These are phyloP conservation scores for Allium cepa DNA, from an alignment of 106 monocot genomes.

Conservation along the genomic window DNA sequence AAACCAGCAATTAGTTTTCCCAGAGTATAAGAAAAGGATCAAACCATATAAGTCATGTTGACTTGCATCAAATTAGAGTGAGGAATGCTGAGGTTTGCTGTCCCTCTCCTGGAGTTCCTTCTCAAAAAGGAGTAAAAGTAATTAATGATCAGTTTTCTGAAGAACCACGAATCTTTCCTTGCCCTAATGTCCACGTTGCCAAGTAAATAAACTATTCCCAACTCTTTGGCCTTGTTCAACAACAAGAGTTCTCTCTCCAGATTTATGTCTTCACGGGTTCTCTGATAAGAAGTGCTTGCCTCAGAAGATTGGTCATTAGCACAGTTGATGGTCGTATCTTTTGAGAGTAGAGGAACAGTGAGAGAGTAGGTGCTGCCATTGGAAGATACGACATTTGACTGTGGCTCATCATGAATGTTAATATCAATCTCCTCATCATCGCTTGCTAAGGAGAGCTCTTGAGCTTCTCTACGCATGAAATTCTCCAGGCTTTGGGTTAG, in stretches of 20 bases:
- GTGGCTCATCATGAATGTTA: constrained; percentile 5
- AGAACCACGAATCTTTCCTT: constrained; percentile 71
- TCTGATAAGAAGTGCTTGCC: constrained; percentile 2
- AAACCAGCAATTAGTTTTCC: background rate
- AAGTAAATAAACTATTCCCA: constrained; percentile 72
- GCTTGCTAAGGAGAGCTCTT: constrained; percentile 32
- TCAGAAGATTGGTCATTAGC: background rate
- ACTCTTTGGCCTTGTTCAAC: constrained; percentile 55
- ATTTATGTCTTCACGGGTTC: constrained; percentile 26
- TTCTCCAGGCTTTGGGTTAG: constrained; percentile 40
- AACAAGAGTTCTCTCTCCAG: constrained; percentile 70
- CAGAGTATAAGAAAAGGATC: constrained; percentile 4
- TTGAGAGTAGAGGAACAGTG: constrained; percentile 37
- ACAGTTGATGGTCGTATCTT: background rate
- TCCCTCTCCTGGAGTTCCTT: constrained; percentile 71
- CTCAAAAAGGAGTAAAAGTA: constrained; percentile 80
- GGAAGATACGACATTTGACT: constrained; percentile 11
- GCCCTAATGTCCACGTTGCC: constrained; percentile 81
- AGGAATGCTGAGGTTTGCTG: constrained; percentile 60
- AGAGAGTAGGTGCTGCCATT: constrained; percentile 28
- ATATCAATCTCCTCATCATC: constrained; percentile 25
- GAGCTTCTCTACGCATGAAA: constrained; percentile 40
- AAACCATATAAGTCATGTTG: constrained; percentile 87
- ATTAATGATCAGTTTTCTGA: constrained; percentile 71
- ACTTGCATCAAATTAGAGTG: constrained; percentile 65